These are phyloP conservation scores for Claviceps spartinae DNA, from an alignment of 2,329 filamentous ascomycete genomes.

Conservation along the genomic window DNA sequence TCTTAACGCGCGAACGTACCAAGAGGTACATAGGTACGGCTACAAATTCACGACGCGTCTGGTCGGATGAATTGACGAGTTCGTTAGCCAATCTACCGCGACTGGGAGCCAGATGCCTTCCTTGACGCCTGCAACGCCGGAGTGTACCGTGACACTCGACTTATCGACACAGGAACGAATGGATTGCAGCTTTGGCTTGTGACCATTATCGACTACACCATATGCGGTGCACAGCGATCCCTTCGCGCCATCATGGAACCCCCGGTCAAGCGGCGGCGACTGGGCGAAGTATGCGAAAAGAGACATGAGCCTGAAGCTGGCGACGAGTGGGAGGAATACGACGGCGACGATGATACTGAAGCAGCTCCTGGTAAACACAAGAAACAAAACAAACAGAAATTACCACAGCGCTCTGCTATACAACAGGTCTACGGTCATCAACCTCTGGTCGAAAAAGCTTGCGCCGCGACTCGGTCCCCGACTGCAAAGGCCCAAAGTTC, in stretches of 20 bases:
- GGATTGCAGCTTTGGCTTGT: not conserved
- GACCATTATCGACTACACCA: not conserved
- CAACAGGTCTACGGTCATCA: slow-evolving; percentile 39
- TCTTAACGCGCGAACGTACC: too few relatives aligned
- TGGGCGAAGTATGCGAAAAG: slow-evolving; percentile 27
- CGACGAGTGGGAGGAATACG: slow-evolving; percentile 5
- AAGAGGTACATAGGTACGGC: too few relatives aligned
- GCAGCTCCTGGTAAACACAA: slow-evolving; percentile 32
- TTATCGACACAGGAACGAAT: not conserved
- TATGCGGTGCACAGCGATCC: slow-evolving; percentile 3
- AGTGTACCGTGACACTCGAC: not conserved
- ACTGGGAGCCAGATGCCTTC: not conserved
- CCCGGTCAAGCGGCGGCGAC: slow-evolving; percentile 45
- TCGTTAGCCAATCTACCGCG: not conserved
- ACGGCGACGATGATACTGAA: slow-evolving; percentile 29
- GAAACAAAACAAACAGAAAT: not conserved
- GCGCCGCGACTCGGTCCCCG: slow-evolving; percentile 60
- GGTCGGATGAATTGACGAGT: not conserved
- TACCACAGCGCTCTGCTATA: slow-evolving; percentile 25
- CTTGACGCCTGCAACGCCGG: not conserved
- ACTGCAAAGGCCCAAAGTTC: slow-evolving; percentile 82
- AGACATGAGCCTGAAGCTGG: not conserved
- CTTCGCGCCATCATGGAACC: slow-evolving; percentile 35
- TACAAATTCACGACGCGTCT: slow-evolving; percentile 7
- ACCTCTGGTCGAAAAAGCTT: slow-evolving; percentile 47